phyloP scores from a whole-genome alignment of 768 basidiomycete genomes.

The Vararia minispora region DNA sequence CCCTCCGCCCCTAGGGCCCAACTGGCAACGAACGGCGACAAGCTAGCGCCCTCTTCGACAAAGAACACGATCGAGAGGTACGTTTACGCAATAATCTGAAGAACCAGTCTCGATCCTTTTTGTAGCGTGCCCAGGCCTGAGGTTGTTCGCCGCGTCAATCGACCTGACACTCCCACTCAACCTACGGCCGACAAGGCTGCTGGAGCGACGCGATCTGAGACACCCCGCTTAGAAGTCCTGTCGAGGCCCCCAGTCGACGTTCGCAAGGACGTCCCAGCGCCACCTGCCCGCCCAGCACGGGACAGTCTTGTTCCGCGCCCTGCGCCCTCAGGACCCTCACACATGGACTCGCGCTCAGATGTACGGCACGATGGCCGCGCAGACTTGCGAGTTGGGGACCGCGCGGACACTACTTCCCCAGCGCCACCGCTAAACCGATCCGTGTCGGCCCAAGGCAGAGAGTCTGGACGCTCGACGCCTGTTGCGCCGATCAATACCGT shows the following conservation, averaged over 20 bases:
- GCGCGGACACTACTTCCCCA: no score
- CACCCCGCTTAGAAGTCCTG: no score
- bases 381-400: no score
- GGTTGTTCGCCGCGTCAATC: conserved; percentile 56
- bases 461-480: conserved; percentile 14
- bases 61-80: conserved; percentile 64
- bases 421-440: no score
- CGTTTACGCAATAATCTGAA: no score
- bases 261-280: no score
- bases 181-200: conserved; percentile 17
- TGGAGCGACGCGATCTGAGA: conserved; percentile 2
- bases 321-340: no score
- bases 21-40: conserved; percentile 21
- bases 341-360: no score
- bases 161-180: conserved; percentile 24
- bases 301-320: no score
- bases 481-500: conserved; percentile 6
- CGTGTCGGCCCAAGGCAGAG: conserved; percentile 7
- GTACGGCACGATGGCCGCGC: no score
- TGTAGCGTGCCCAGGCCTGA: conserved; percentile 67
- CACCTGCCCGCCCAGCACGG: no score
- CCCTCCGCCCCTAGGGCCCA: conserved; percentile 56
- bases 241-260: no score
- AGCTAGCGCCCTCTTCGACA: conserved; percentile 24
- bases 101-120: conserved; percentile 7